These are phyloP conservation scores for Taphrina flavorubra DNA, from an alignment of 1,139 yeast species.

Conservation along the genomic window DNA sequence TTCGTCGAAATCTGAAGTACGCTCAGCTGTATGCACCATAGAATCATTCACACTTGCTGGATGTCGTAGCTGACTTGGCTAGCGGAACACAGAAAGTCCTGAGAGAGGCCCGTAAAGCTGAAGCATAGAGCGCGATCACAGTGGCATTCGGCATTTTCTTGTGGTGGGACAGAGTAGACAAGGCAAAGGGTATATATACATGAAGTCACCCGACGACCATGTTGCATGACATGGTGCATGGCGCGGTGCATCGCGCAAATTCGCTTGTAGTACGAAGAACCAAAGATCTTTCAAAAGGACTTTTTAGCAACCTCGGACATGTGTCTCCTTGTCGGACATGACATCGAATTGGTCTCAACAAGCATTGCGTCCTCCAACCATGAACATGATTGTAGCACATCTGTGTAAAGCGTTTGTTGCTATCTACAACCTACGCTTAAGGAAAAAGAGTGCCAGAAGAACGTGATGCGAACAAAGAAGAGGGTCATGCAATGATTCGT, in stretches of 20 bases:
- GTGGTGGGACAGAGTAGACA: background rate
- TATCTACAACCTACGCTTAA: constrained; percentile 34
- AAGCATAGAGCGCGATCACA: constrained; percentile 11
- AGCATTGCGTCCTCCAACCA: no score
- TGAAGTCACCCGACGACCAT: background rate
- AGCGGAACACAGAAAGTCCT: constrained; percentile 34
- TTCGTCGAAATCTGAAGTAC: constrained; percentile 92
- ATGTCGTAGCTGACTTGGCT: background rate
- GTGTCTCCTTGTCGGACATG: background rate
- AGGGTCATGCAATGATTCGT: background rate
- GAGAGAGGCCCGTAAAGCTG: constrained; percentile 24
- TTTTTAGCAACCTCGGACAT: background rate
- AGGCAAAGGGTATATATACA: constrained; percentile 1
- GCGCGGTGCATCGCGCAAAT: background rate
- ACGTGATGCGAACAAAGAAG: constrained; percentile 20
- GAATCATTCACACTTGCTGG: background rate
- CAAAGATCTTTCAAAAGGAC: background rate
- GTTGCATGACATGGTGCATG: background rate
- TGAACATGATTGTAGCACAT: constrained; percentile 17
- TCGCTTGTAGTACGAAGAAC: background rate
- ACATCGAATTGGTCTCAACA: no score
- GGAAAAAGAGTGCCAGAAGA: constrained; percentile 33
- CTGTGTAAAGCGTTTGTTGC: constrained; percentile 35
- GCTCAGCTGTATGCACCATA: constrained; percentile 40
- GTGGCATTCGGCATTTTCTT: constrained; percentile 3